Evolutionary conservation across 257 asterid genomes (phyloP), one percentile per base, ranked within the genome.

Genomic region (Buddleja alternifolia): DNA sequence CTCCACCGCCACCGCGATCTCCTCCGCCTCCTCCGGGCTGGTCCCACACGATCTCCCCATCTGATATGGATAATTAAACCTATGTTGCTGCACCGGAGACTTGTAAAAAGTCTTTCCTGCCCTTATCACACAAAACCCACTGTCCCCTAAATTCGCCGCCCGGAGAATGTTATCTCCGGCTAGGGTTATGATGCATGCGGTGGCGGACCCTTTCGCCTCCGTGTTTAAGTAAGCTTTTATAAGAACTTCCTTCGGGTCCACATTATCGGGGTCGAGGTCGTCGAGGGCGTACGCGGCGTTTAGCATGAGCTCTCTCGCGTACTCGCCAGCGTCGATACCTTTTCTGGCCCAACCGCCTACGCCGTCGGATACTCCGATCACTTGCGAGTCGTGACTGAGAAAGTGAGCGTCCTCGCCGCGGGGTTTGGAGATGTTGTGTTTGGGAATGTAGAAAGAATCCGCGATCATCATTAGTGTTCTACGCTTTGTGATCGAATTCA

Each of bases 91-190:
- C 3, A 12, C 41, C 9, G 50, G 62, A 0, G 87, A 74, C 7
- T 45, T 24, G 59, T 68, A 82, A 11, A 69, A 54, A 1, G 62
- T 55, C 21, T 58, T 32, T 2, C 78, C 83, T 0, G 46, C 69
- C 7, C 85, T 69, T 14, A 84, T 70, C 61, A 84, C 74, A 23
- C 66, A 5, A 48, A 84, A 81, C 0, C 82, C 79, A 12, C 83
- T 76, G 48, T 84, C 87, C 7, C 90, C 90, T 2, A 81, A 7
- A 23, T 79, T 82, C 2, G 71, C 83, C 19, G 85, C 83, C 8
- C 36, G 61, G 63, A 84, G 60, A 2, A 0, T 0, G 21, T 29
- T 29, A 29, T 40, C 24, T 10, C 52, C 74, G 24, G 16, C 29
- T 11, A 75, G 63, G 0, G 79, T 17, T 4, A 81, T 44, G 4